Evolutionary conservation across 495 filamentous ascomycete genomes (phyloP).

Genomic region (Niebla homalea): DNA sequence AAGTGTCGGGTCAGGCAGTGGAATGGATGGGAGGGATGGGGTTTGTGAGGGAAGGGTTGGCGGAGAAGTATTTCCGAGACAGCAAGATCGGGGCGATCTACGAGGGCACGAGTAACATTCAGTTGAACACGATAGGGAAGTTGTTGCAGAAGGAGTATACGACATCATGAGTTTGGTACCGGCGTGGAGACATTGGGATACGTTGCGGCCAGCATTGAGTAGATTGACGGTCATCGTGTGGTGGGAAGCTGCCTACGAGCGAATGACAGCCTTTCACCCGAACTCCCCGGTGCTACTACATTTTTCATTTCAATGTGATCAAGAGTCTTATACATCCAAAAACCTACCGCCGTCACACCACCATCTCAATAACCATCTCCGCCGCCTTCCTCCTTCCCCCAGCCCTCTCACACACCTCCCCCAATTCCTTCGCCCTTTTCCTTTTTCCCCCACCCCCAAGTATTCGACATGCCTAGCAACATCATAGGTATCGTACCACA

Average conservation of each 20-base stretch:
- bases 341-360: background rate
- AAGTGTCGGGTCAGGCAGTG: constrained; percentile 72
- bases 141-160: constrained; percentile 84
- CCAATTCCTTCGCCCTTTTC: background rate
- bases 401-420: background rate
- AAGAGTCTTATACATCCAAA: background rate
- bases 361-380: background rate
- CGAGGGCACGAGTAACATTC: constrained; percentile 80
- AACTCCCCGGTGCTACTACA: too few species aligned
- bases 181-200: too few species aligned
- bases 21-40: constrained; percentile 99
- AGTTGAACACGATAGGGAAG: constrained; percentile 90
- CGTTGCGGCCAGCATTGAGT: too few species aligned
- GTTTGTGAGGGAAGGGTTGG: constrained; percentile 89
- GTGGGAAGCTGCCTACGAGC: too few species aligned
- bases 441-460: too few species aligned
- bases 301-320: background rate
- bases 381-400: background rate
- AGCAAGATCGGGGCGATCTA: constrained; percentile 99
- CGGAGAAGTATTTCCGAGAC: constrained; percentile 96
- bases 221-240: too few species aligned
- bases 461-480: background rate
- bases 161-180: constrained; percentile 16
- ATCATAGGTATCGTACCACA: background rate
- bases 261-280: background rate